phyloP scores from a whole-genome alignment of 139 green algal genomes.

The Zygnema circumcarinatum region DNA sequence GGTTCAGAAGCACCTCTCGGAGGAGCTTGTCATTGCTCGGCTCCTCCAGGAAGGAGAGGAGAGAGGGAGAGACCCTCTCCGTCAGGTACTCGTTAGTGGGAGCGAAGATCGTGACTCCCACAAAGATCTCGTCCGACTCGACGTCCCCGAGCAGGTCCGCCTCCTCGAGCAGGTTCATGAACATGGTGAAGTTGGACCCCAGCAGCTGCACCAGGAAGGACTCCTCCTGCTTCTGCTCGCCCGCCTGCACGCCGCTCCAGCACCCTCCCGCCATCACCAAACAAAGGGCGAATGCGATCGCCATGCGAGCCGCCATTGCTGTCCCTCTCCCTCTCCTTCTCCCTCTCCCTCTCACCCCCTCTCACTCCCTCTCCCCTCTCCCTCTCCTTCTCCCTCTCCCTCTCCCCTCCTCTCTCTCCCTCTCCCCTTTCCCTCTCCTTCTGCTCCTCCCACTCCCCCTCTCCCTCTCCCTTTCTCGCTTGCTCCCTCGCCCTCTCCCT shows the following conservation, averaged over 20 bases:
- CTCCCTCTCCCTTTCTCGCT: neutral
- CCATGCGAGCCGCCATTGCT: too few species aligned
- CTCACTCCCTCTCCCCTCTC: neutral
- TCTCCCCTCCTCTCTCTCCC: neutral
- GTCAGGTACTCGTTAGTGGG: neutral
- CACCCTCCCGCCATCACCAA: neutral
- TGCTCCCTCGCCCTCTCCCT: neutral
- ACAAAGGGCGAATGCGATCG: neutral
- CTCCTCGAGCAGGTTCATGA: slow-evolving; percentile 67
- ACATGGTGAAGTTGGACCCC: neutral
- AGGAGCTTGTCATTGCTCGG: neutral
- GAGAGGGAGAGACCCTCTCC: neutral
- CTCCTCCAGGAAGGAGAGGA: neutral
- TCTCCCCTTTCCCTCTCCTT: neutral
- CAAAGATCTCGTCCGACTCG: neutral
- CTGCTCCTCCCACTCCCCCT: neutral
- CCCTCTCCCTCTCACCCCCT: neutral
- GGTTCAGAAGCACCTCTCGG: neutral
- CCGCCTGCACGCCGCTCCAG: neutral
- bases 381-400: too few species aligned
- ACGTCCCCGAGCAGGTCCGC: slow-evolving; percentile 56
- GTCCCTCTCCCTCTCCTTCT: too few species aligned
- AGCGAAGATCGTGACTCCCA: neutral
- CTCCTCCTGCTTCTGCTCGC: neutral
- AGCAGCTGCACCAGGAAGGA: too few species aligned